These are phyloP conservation scores for Epichloe hybrida DNA, from an alignment of 2,329 filamentous ascomycete genomes.

Conservation along the genomic window DNA sequence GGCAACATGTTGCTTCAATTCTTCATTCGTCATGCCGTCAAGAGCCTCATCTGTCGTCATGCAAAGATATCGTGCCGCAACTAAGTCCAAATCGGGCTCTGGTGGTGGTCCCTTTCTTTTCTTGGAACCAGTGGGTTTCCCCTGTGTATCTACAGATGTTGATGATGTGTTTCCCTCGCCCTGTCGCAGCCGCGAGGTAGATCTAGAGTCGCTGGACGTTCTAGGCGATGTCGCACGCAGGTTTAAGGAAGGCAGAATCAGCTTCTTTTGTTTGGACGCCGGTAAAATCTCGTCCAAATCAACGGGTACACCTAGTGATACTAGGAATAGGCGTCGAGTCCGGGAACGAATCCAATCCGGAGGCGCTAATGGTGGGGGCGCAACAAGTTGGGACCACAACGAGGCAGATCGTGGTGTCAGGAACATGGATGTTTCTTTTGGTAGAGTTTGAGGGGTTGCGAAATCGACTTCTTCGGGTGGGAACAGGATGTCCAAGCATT, in stretches of 20 bases:
- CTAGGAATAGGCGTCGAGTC: constrained; percentile 86
- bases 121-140: constrained; percentile 32
- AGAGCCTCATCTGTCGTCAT: constrained; percentile 75
- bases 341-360: constrained; percentile 96
- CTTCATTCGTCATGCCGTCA: constrained; percentile 61
- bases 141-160: constrained; percentile 46
- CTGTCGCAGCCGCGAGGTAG: constrained; percentile 31
- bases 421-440: constrained; percentile 53
- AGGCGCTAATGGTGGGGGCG: constrained; percentile 78
- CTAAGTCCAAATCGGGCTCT: constrained; percentile 65
- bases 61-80: constrained; percentile 65
- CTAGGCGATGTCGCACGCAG: constrained; percentile 44
- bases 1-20: constrained; percentile 58
- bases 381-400: constrained; percentile 91
- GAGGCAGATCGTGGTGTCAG: constrained; percentile 77
- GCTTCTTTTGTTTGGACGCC: constrained; percentile 94
- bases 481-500: constrained; percentile 56
- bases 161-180: constrained; percentile 39
- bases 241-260: constrained; percentile 81
- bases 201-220: constrained; percentile 40
- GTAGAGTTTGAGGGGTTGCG: constrained; percentile 34
- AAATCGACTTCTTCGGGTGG: constrained; percentile 41
- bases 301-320: constrained; percentile 89
- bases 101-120: constrained; percentile 47
- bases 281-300: constrained; percentile 96